Evolutionary conservation across 352 stramenopile species (phyloP).

Genomic region (Phytopythium sindhum): DNA sequence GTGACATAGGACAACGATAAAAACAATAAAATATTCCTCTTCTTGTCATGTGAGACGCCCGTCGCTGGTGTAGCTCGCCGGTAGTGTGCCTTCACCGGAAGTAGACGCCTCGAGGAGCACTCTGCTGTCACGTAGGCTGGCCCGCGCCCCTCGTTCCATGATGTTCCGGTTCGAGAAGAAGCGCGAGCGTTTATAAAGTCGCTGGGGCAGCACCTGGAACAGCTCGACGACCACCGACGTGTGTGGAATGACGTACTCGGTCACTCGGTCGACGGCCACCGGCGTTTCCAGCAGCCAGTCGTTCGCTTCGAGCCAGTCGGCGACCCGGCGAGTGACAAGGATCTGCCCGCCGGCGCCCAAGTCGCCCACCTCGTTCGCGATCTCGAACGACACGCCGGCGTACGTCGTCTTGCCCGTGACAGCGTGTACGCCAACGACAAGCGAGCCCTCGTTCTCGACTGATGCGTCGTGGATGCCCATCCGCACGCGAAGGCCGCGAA

Average conservation of each 20-base stretch:
- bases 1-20: too few species aligned
- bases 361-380: constrained; percentile 65
- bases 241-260: constrained; percentile 25
- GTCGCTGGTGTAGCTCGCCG: background rate
- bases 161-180: constrained; percentile 16
- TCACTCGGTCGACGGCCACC: constrained; percentile 27
- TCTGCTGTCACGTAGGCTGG: background rate
- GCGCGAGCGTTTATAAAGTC: constrained; percentile 24
- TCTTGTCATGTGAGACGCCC: background rate
- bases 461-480: constrained; percentile 74
- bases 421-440: constrained; percentile 54
- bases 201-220: constrained; percentile 27
- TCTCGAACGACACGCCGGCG: constrained; percentile 60
- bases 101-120: background rate
- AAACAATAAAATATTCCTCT: background rate
- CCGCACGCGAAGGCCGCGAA: constrained; percentile 67
- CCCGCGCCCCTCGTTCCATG: background rate
- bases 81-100: background rate
- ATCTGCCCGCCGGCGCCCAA: constrained; percentile 64
- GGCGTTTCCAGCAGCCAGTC: constrained; percentile 24
- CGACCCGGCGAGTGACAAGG: constrained; percentile 49
- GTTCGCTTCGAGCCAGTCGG: constrained; percentile 38
- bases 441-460: constrained; percentile 22
- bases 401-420: constrained; percentile 81
- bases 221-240: constrained; percentile 25